phyloP scores from a whole-genome alignment of 192 early-diverging fungal species.

The Backusella circina region DNA sequence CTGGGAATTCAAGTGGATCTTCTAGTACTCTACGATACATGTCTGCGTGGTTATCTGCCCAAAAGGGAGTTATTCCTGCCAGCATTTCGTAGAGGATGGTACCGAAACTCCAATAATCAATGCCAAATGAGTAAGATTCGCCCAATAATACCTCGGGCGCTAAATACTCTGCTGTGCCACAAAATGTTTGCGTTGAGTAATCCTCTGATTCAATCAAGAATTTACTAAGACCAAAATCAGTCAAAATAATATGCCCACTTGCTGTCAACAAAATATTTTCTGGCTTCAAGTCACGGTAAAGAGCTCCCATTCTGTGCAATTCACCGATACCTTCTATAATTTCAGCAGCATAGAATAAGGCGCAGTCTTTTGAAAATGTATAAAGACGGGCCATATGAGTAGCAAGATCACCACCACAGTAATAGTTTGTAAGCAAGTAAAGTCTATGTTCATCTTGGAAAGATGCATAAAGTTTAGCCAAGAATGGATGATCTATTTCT shows the following conservation, averaged over 20 bases:
- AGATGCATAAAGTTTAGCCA: conserved; percentile 85
- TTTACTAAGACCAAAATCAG: conserved; percentile 93
- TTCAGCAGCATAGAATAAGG: conserved; percentile 86
- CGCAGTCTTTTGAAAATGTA: conserved; percentile 63
- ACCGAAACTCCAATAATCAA: conserved; percentile 92
- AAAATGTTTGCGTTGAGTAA: conserved; percentile 54
- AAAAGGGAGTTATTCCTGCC: conserved; percentile 62
- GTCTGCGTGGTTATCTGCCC: conserved; percentile 49
- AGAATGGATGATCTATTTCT: conserved; percentile 80
- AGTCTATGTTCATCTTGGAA: conserved; percentile 85
- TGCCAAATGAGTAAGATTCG: conserved; percentile 60
- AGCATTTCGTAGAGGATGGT: conserved; percentile 90
- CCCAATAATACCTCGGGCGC: conserved; percentile 73
- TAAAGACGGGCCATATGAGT: conserved; percentile 65
- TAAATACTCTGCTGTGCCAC: conserved; percentile 76
- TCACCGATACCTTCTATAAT: conserved; percentile 83
- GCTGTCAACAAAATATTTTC: conserved; percentile 68
- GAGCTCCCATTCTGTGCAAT: conserved; percentile 82
- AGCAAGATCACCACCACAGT: conserved; percentile 89
- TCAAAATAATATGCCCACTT: conserved; percentile 81
- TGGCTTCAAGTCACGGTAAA: conserved; percentile 84
- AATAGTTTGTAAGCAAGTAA: conserved; percentile 86
- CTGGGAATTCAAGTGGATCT: conserved; percentile 47
- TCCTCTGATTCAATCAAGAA: conserved; percentile 31
- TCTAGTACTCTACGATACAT: conserved; percentile 56